phyloP scores from a whole-genome alignment of 805 yeast genomes.

The Saturnispora galanensis region DNA sequence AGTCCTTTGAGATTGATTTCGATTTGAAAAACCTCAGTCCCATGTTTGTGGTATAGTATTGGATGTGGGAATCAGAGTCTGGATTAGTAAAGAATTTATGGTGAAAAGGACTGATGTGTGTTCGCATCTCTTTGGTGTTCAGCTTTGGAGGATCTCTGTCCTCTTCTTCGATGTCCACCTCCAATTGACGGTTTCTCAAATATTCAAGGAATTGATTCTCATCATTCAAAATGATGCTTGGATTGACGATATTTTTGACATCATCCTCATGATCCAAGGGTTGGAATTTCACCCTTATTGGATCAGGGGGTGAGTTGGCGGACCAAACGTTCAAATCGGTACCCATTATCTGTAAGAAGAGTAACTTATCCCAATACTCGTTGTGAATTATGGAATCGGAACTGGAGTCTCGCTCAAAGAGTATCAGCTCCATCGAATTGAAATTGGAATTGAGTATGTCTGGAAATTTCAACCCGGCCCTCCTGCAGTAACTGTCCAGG shows the following conservation, averaged over 20 bases:
- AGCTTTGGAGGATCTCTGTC: background rate
- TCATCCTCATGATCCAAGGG: background rate
- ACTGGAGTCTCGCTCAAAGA: slow-evolving; percentile 52
- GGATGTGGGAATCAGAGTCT: slow-evolving; percentile 71
- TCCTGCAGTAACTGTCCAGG: slow-evolving; percentile 48
- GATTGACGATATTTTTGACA: background rate
- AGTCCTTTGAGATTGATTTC: slow-evolving; percentile 24
- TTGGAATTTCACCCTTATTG: slow-evolving; percentile 18
- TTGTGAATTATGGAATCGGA: slow-evolving; percentile 55
- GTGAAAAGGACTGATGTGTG: slow-evolving; percentile 47
- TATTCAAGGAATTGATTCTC: slow-evolving; percentile 17
- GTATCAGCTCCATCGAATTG: slow-evolving; percentile 64
- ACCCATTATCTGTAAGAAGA: slow-evolving; percentile 58
- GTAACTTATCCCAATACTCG: slow-evolving; percentile 50
- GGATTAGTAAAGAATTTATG: slow-evolving; percentile 82
- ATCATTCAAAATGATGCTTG: slow-evolving; percentile 4
- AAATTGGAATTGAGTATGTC: slow-evolving; percentile 36
- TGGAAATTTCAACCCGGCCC: slow-evolving; percentile 34
- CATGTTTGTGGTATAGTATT: slow-evolving; percentile 57
- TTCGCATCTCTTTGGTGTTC: background rate
- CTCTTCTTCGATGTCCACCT: background rate
- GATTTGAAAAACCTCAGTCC: slow-evolving; percentile 56
- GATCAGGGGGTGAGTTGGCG: slow-evolving; percentile 42
- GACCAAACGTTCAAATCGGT: slow-evolving; percentile 61
- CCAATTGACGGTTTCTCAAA: slow-evolving; percentile 16